These are phyloP conservation scores for Neurospora crassa DNA, from an alignment of 2,329 filamentous ascomycete genomes.

Conservation along the genomic window DNA sequence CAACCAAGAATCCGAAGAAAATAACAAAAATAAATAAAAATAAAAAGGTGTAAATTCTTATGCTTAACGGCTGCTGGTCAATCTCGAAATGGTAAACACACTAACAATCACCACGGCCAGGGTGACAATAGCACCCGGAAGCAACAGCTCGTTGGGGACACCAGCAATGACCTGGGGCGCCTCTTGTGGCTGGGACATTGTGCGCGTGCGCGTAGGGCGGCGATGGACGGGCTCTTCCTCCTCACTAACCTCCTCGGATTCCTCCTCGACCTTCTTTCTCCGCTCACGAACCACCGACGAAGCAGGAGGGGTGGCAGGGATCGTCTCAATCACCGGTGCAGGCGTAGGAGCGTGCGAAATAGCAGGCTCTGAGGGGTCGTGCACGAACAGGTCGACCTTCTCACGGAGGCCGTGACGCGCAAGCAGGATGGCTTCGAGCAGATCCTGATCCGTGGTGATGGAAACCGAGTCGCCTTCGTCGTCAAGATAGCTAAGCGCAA, in stretches of 20 bases:
- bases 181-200: slow-evolving; percentile 14
- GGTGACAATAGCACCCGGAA: slow-evolving; percentile 92
- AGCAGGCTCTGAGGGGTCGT: slow-evolving; percentile 84
- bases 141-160: slow-evolving; percentile 85
- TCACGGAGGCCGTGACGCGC: slow-evolving; percentile 69
- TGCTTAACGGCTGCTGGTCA: slow-evolving; percentile 36
- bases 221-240: slow-evolving; percentile 35
- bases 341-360: slow-evolving; percentile 46
- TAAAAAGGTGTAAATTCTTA: slow-evolving; percentile 20
- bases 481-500: slow-evolving; percentile 90
- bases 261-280: slow-evolving; percentile 40
- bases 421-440: slow-evolving; percentile 80
- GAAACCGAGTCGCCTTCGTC: slow-evolving; percentile 95
- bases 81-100: slow-evolving; percentile 79
- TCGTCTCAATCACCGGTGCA: slow-evolving; percentile 25
- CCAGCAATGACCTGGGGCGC: slow-evolving; percentile 73
- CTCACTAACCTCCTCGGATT: slow-evolving; percentile 17
- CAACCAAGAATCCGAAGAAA: not conserved
- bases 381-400: slow-evolving; percentile 95
- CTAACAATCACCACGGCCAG: slow-evolving; percentile 87
- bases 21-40: not conserved
- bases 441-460: slow-evolving; percentile 90
- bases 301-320: slow-evolving; percentile 34
- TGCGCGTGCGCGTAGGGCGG: slow-evolving; percentile 26
- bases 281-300: slow-evolving; percentile 43